Conservation (phyloP, 1,284 basidiomycete genomes). For the Anthracocystis walkeri region DNA sequence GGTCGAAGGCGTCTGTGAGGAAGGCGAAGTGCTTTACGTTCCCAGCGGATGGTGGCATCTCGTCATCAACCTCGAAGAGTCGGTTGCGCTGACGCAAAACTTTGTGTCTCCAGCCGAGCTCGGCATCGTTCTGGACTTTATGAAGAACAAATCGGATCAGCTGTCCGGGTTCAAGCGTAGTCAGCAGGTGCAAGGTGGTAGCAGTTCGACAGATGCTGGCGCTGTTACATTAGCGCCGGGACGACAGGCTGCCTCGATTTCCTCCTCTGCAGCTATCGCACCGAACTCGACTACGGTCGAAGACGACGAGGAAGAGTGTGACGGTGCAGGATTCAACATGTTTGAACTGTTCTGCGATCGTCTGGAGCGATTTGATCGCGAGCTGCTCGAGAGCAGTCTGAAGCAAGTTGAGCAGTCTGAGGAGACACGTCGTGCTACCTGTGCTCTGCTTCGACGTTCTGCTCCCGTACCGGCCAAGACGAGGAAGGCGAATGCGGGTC, state of each 20-base stretch:
- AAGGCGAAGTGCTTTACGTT: conserved; percentile 70
- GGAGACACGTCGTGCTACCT: conserved; percentile 8
- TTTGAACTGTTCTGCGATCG: conserved; percentile 54
- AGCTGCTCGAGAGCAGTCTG: conserved; percentile 33
- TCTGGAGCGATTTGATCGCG: conserved; percentile 39
- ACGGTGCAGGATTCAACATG: conserved; percentile 47
- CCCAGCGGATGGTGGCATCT: conserved; percentile 68
- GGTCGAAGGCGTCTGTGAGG: conserved; percentile 70
- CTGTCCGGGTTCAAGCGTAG: conserved; percentile 70
- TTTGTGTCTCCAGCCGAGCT: conserved; percentile 71
- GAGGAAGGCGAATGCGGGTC: conserved; percentile 11
- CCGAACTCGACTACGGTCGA: conserved; percentile 1
- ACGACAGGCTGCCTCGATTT: conserved; percentile 26
- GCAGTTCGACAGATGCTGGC: neutral
- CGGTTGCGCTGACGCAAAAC: conserved; percentile 72
- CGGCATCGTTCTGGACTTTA: conserved; percentile 70
- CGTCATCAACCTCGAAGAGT: conserved; percentile 61
- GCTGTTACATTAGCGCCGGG: conserved; percentile 16
- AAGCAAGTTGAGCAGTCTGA: conserved; percentile 36
- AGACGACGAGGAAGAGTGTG: conserved; percentile 49
- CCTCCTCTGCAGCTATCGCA: neutral
- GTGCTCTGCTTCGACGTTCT: conserved; percentile 15
- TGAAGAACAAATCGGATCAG: conserved; percentile 70
- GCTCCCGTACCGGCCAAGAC: conserved; percentile 4
- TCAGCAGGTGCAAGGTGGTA: conserved; percentile 18